Conservation (phyloP, 169 alveolate genomes). For the Blepharisma undulans region DNA sequence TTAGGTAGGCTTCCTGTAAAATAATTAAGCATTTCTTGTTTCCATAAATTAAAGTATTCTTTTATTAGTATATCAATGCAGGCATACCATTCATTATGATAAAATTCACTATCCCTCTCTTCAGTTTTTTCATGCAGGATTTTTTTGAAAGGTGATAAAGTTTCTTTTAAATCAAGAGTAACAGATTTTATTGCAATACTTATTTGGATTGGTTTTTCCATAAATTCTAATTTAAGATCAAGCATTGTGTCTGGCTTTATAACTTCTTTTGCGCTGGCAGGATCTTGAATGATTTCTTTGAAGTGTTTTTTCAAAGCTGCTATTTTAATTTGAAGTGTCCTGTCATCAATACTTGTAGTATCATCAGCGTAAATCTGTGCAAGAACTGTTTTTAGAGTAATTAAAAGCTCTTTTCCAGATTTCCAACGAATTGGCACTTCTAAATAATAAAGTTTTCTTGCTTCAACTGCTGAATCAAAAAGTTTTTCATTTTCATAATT, state of each 20-base stretch:
- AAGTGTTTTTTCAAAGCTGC: not conserved
- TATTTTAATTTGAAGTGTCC: not conserved
- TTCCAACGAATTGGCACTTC: conserved; percentile 5
- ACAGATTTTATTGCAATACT: not conserved
- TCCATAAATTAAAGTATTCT: not conserved
- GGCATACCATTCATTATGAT: no score
- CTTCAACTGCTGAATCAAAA: conserved; percentile 11
- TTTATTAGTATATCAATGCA: not conserved
- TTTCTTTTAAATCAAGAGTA: not conserved
- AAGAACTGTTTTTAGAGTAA: conserved; percentile 32
- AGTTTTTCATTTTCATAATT: conserved; percentile 32
- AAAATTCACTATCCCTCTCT: no score
- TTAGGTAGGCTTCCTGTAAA: not conserved
- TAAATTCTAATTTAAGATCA: not conserved
- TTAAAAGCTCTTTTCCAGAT: conserved; percentile 21
- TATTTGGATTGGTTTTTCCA: not conserved
- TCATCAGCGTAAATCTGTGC: conserved; percentile 48
- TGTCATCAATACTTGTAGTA: not conserved
- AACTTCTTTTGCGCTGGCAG: not conserved
- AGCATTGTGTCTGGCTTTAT: no score
- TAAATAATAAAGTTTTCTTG: not conserved
- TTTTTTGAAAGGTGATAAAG: not conserved
- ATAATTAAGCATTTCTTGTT: not conserved
- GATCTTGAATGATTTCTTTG: not conserved
- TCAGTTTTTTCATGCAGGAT: no score